Evolutionary conservation across 257 asterid genomes (phyloP).

Genomic region (Nicotiana undulata): DNA sequence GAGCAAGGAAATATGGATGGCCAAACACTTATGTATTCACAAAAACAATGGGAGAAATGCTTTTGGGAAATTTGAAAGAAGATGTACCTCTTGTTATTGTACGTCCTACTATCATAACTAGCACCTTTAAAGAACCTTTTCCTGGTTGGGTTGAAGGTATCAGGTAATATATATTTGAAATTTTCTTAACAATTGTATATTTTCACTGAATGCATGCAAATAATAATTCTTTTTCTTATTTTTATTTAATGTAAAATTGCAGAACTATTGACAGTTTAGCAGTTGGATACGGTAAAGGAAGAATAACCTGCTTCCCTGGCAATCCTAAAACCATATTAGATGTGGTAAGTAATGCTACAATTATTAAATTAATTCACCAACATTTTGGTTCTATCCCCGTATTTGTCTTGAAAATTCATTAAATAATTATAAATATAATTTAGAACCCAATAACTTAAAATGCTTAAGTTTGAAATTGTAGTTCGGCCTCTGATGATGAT

Average conservation of each 20-base stretch:
- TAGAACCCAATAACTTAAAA: no score
- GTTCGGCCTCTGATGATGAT: no score
- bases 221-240: background rate
- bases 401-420: no score
- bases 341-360: conserved; percentile 34
- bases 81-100: conserved; percentile 44
- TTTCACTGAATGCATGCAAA: no score
- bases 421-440: no score
- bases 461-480: no score
- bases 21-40: conserved; percentile 77
- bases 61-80: conserved; percentile 34
- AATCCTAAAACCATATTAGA: conserved; percentile 55
- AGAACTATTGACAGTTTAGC: conserved; percentile 87
- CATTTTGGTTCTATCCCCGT: no score
- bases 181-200: background rate
- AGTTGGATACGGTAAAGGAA: conserved; percentile 86
- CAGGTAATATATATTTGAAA: conserved; percentile 17
- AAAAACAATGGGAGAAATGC: conserved; percentile 83
- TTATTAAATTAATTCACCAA: background rate
- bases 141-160: conserved; percentile 90
- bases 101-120: conserved; percentile 68
- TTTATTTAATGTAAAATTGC: conserved; percentile 2
- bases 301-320: conserved; percentile 54
- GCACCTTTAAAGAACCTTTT: conserved; percentile 70
- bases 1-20: conserved; percentile 77